Conservation (phyloP, 257 asterid species). For the Rhazya stricta region DNA sequence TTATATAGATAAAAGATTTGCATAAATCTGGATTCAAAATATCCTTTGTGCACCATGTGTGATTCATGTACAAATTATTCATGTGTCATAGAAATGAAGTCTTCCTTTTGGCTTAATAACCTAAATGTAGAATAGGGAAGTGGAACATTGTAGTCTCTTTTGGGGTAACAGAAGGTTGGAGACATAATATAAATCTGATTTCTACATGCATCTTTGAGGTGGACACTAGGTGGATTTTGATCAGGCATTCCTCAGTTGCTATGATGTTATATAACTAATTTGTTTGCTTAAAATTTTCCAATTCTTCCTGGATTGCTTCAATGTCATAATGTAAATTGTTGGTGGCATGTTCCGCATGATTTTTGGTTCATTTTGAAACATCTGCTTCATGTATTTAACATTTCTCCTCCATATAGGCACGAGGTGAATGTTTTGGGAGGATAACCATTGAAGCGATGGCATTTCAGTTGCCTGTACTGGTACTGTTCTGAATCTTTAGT, state of each 20-base stretch:
- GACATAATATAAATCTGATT: neutral
- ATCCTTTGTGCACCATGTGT: too few species aligned
- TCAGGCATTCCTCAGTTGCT: neutral
- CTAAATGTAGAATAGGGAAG: neutral
- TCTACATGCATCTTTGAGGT: neutral
- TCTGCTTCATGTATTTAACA: neutral
- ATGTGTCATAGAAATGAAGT: neutral
- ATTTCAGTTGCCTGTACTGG: constrained; percentile 94
- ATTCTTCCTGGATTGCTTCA: neutral
- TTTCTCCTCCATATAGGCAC: constrained; percentile 45
- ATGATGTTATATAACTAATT: neutral
- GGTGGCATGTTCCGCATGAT: neutral
- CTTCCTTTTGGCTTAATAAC: neutral
- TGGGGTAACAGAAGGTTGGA: neutral
- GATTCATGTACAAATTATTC: neutral
- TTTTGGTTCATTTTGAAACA: neutral
- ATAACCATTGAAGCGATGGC: constrained; percentile 99
- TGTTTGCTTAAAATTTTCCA: neutral
- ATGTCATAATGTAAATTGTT: neutral
- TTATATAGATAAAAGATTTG: neutral
- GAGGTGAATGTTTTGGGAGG: constrained; percentile 99
- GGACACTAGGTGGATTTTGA: neutral
- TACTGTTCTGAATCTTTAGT: constrained; percentile 18
- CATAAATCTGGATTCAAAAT: neutral
- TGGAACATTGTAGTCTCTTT: neutral